phyloP scores from a whole-genome alignment of 78 protist species.

The Guillardia theta region DNA sequence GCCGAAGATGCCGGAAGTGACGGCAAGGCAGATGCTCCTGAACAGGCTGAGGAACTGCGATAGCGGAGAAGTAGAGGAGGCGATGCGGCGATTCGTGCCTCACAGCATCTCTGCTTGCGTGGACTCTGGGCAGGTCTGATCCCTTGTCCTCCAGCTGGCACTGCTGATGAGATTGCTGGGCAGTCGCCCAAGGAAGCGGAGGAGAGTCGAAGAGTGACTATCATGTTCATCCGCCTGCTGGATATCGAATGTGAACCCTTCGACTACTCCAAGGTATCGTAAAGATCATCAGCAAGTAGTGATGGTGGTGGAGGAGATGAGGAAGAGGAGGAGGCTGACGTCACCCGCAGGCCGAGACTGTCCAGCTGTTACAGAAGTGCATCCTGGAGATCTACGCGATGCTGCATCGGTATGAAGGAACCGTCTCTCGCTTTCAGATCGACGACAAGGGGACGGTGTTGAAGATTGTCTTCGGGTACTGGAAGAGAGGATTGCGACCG shows the following conservation, averaged over 20 bases:
- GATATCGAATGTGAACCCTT: slow-evolving; percentile 15
- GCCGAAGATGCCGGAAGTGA: neutral
- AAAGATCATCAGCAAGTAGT: neutral
- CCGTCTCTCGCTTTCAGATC: slow-evolving; percentile 22
- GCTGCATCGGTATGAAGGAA: slow-evolving; percentile 17
- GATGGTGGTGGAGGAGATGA: neutral
- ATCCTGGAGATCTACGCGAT: slow-evolving; percentile 15
- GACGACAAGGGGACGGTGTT: slow-evolving; percentile 26
- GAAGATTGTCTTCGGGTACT: slow-evolving; percentile 26
- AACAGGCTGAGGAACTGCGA: neutral
- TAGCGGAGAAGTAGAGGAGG: neutral
- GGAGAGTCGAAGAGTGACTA: neutral
- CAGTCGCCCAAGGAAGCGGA: slow-evolving; percentile 1
- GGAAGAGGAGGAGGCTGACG: neutral
- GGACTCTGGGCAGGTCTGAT: slow-evolving; percentile 6
- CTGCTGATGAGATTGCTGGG: too few species aligned
- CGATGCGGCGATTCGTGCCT: slow-evolving; percentile 19
- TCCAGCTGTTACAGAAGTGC: neutral
- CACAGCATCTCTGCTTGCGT: slow-evolving; percentile 20
- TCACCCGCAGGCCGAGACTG: neutral
- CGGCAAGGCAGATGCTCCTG: neutral
- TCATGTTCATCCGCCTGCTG: slow-evolving; percentile 26
- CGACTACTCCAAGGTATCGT: neutral
- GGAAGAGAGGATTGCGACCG: too few species aligned
- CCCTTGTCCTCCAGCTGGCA: too few species aligned